Conservation (phyloP, 2,329 filamentous ascomycete species). For the Alternaria burnsii region DNA sequence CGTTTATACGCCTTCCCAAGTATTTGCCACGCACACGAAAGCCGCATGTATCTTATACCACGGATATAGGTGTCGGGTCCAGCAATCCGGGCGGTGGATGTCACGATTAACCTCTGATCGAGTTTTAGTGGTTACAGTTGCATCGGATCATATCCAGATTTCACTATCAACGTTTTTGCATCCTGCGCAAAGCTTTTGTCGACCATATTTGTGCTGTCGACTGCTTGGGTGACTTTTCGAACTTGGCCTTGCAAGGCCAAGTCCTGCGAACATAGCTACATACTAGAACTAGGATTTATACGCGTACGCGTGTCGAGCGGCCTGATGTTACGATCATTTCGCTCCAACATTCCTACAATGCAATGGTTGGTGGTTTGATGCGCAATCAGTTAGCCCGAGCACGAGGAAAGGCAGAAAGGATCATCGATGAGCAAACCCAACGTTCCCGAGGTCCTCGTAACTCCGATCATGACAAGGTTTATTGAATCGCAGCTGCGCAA, state of each 20-base stretch:
- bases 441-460: neutral
- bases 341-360: neutral
- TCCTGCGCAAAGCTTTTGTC: neutral
- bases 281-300: neutral
- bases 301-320: neutral
- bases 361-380: neutral
- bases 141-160: too few relatives aligned
- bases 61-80: neutral
- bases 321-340: neutral
- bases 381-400: neutral
- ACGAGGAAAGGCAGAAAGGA: neutral
- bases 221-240: neutral
- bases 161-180: neutral
- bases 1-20: neutral
- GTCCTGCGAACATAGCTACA: neutral
- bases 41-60: neutral
- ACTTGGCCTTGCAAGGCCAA: neutral
- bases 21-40: neutral
- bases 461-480: neutral
- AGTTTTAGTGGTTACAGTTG: neutral
- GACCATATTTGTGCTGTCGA: neutral
- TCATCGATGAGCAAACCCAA: constrained; percentile 2
- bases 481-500: neutral
- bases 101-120: neutral
- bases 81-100: neutral